A percentile compares a stretch with the other conserved stretches of the same genome.
Evolutionary conservation across 805 yeast genomes (phyloP).

Genomic region (Starmerella davenportii): DNA sequence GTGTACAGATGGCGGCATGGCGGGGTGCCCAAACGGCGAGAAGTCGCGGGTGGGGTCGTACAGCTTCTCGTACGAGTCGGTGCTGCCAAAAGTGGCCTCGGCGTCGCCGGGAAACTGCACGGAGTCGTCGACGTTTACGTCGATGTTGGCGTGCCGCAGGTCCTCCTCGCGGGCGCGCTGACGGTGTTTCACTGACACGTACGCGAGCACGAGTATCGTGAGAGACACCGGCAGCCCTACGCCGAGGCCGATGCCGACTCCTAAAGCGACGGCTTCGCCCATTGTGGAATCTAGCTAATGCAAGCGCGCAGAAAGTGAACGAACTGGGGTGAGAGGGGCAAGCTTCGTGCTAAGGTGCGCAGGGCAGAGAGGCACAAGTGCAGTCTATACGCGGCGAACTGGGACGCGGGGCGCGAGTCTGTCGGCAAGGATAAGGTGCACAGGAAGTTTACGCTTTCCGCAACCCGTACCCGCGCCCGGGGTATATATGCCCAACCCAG

Average conservation of each 20-base stretch:
- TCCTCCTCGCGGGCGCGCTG: slow-evolving; percentile 23
- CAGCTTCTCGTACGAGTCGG: neutral
- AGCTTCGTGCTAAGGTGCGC: too few relatives aligned
- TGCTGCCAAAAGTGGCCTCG: neutral
- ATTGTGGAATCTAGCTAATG: neutral
- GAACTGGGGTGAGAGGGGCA: too few relatives aligned
- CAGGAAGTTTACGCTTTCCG: too few relatives aligned
- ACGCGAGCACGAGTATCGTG: slow-evolving; percentile 20
- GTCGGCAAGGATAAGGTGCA: too few relatives aligned
- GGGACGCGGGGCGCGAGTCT: too few relatives aligned
- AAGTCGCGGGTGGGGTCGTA: neutral
- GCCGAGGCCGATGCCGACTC: slow-evolving; percentile 23
- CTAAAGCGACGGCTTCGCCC: slow-evolving; percentile 6
- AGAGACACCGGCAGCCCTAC: slow-evolving; percentile 25
- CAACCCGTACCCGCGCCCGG: too few relatives aligned
- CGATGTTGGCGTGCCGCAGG: slow-evolving; percentile 21
- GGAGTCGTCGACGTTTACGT: slow-evolving; percentile 22
- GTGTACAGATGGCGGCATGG: neutral
- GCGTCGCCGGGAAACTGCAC: neutral
- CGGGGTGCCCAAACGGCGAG: neutral
- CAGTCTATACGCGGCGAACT: too few relatives aligned
- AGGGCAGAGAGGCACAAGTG: too few relatives aligned
- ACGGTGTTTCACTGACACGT: slow-evolving; percentile 22
- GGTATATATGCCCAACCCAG: too few relatives aligned
- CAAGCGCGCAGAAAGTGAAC: too few relatives aligned